Conservation (phyloP, 2,329 filamentous ascomycete genomes). For the Clonostachys chloroleuca region DNA sequence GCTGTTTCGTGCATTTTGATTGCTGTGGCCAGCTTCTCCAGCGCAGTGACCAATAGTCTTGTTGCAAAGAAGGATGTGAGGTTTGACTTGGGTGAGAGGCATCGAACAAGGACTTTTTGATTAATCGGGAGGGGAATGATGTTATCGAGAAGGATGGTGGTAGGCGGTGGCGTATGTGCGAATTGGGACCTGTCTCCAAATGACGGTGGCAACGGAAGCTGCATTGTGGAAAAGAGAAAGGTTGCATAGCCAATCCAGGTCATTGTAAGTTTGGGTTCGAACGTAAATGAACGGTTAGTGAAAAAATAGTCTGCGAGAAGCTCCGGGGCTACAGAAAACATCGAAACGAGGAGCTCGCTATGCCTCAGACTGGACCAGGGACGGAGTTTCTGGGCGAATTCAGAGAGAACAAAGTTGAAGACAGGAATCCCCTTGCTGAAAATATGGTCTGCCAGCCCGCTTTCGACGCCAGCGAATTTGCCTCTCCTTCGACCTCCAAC, state of each 20-base stretch:
- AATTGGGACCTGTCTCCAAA: conserved; percentile 65
- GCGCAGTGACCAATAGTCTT: conserved; percentile 71
- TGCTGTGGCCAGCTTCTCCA: conserved; percentile 70
- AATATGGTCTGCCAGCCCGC: conserved; percentile 64
- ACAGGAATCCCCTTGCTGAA: conserved; percentile 66
- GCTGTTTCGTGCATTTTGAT: conserved; percentile 55
- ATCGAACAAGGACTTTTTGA: conserved; percentile 74
- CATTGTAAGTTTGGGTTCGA: conserved; percentile 86
- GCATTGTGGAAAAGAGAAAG: conserved; percentile 78
- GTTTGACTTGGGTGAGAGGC: conserved; percentile 71
- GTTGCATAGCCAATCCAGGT: conserved; percentile 95
- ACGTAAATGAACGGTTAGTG: conserved; percentile 73
- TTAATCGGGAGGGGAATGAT: conserved; percentile 80
- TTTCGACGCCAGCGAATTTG: conserved; percentile 54
- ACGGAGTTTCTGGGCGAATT: conserved; percentile 73
- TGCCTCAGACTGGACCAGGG: conserved; percentile 82
- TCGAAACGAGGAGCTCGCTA: conserved; percentile 72
- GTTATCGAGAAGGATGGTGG: conserved; percentile 76
- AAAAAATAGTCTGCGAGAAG: conserved; percentile 84
- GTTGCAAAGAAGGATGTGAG: conserved; percentile 82
- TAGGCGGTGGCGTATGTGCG: conserved; percentile 68
- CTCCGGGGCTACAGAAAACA: conserved; percentile 80
- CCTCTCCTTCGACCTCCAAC: not conserved
- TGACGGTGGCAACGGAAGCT: conserved; percentile 65
- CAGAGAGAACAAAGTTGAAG: conserved; percentile 73